Evolutionary conservation across 306 rosid species (phyloP), one percentile per base, ranked within the genome.

Genomic region (Fragaria nilgerrensis): DNA sequence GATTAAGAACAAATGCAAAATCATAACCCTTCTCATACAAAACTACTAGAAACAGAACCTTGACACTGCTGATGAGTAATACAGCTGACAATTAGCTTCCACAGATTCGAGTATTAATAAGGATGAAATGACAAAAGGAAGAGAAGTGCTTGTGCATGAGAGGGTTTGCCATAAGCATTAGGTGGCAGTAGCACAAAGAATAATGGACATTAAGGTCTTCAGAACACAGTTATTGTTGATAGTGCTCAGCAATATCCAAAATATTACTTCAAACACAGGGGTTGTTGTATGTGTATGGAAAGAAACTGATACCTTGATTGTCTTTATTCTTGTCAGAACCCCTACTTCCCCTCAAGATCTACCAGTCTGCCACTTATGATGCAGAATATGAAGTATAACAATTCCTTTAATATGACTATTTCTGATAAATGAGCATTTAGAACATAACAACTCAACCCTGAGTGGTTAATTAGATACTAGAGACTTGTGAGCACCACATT

Each of bases 1-100:
- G 36, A 78, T 36, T 50, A 61, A 78, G 43, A 70, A 56, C 39
- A 50, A 50, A 29, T 15, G 47, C 53, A 27, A 47, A 44, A 34
- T 25, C 44, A 41, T 13, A 68, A 47, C 49, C 47, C 44, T 80
- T 62, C 58, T 63, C 68, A 16, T 13, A 50, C 62, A 22, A 64
- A 25, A n/a, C 63, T 4, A 11, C 52, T 44, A 68, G 14, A 48
- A 2, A 63, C 4, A 61, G 32, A 73, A 11, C 75, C 5, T 41
- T 11, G 73, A 64, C 15, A 23, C 41, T 13, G 23, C 66, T n/a
- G 70, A 77, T 15, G 36, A 53, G 27, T 41, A 50, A 53, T 36
- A 73, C 44, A 17, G 50, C 44, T 36, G 52, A 71, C 7, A 49
- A 62, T 48, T 19, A 72, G n/a, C 64, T 50, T 32, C 22, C 13